A percentile compares a stretch with the other conserved stretches of the same genome.
These are phyloP conservation scores for Syncephalastrum sp. DNA, from an alignment of 371 early-diverging fungal species.

Conservation along the genomic window DNA sequence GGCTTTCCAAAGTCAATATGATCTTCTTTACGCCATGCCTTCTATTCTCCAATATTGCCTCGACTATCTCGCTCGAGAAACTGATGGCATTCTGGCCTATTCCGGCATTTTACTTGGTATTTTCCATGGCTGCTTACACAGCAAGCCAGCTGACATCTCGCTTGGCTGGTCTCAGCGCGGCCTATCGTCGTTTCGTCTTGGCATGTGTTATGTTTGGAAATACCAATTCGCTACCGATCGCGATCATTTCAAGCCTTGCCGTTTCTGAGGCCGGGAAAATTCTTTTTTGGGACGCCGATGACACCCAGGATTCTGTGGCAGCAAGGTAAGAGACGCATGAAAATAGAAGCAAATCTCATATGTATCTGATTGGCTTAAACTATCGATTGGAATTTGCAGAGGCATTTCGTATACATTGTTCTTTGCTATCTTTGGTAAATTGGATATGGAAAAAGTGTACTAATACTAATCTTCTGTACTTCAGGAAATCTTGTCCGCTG, in stretches of 20 bases:
- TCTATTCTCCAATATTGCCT: slow-evolving; percentile 71
- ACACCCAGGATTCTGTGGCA: slow-evolving; percentile 62
- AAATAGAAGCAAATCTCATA: neutral
- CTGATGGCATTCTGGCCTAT: slow-evolving; percentile 73
- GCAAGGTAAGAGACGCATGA: slow-evolving; percentile 44
- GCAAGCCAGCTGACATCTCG: slow-evolving; percentile 41
- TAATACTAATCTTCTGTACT: too few species aligned
- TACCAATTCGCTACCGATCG: slow-evolving; percentile 73
- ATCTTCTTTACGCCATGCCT: slow-evolving; percentile 78
- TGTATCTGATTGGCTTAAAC: neutral
- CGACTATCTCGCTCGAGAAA: slow-evolving; percentile 56
- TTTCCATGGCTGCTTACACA: slow-evolving; percentile 33
- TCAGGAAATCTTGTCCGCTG: slow-evolving; percentile 55
- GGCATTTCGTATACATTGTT: slow-evolving; percentile 77
- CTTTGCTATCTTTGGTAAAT: slow-evolving; percentile 72
- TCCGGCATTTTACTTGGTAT: slow-evolving; percentile 60
- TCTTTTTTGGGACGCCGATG: slow-evolving; percentile 55
- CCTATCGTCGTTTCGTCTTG: slow-evolving; percentile 61
- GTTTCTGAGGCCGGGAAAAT: slow-evolving; percentile 63
- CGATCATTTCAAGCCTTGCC: slow-evolving; percentile 68
- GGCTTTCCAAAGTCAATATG: slow-evolving; percentile 67
- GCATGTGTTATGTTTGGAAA: slow-evolving; percentile 72
- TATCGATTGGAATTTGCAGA: slow-evolving; percentile 24
- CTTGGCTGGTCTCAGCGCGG: slow-evolving; percentile 45
- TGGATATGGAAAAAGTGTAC: neutral